phyloP scores from a whole-genome alignment of 441 rosid species.

The Pelargonium myrrhifolium region DNA sequence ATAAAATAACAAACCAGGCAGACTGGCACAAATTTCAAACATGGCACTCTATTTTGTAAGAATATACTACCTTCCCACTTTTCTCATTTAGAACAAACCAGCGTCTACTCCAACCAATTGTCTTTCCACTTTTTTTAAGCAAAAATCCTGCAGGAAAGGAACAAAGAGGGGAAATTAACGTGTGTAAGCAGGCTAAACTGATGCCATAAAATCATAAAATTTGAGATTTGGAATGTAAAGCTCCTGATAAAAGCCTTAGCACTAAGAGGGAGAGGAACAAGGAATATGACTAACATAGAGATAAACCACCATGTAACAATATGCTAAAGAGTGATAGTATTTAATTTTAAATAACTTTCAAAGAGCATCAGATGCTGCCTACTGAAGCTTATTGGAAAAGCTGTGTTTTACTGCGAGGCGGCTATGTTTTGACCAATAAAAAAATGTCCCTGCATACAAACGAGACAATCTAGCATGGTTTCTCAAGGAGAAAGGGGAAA shows the following conservation, averaged over 20 bases:
- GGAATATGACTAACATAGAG: neutral
- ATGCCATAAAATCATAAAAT: neutral
- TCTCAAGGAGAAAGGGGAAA: neutral
- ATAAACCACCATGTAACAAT: neutral
- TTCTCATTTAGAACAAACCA: conserved; percentile 98
- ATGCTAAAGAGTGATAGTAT: neutral
- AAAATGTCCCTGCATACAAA: neutral
- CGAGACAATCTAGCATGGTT: neutral
- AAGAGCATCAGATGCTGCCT: neutral
- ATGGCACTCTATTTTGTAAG: neutral
- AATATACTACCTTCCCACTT: conserved; percentile 68
- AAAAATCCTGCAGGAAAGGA: conserved; percentile 41
- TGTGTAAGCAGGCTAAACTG: neutral
- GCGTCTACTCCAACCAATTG: conserved; percentile 85
- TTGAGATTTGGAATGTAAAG: neutral
- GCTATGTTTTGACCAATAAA: neutral
- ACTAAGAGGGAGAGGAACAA: neutral
- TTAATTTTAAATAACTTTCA: neutral
- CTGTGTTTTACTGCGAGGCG: neutral
- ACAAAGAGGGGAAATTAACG: neutral
- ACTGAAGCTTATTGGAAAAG: neutral
- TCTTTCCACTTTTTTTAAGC: conserved; percentile 86
- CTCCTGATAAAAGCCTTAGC: neutral
- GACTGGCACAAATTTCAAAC: neutral
- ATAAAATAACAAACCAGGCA: neutral